These are phyloP conservation scores for Vigna trinervia DNA, from an alignment of 306 rosid genomes.

Conservation along the genomic window DNA sequence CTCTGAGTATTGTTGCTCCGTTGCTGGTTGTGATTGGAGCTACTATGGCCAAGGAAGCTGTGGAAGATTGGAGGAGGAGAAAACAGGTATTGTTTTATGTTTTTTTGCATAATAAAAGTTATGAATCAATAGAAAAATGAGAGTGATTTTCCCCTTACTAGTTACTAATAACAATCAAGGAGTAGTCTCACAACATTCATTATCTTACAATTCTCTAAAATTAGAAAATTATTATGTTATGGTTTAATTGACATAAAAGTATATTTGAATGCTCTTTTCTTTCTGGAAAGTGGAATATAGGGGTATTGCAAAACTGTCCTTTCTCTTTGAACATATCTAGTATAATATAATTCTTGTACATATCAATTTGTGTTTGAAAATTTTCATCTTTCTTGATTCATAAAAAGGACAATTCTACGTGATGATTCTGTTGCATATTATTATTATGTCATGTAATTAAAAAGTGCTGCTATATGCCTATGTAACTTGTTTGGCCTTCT, in stretches of 20 bases:
- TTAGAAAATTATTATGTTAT: neutral
- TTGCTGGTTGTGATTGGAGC: slow-evolving; percentile 80
- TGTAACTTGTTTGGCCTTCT: neutral
- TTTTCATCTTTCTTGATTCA: slow-evolving; percentile 22
- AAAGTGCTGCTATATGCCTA: slow-evolving; percentile 4
- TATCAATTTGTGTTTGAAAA: slow-evolving; percentile 21
- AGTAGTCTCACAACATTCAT: slow-evolving; percentile 12
- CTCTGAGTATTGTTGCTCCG: slow-evolving; percentile 71
- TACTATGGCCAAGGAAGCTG: slow-evolving; percentile 87
- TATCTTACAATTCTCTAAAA: slow-evolving; percentile 29
- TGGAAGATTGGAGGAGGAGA: slow-evolving; percentile 97
- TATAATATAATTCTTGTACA: slow-evolving; percentile 10
- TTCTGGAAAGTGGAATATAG: slow-evolving; percentile 25
- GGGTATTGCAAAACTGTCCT: neutral
- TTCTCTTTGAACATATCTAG: slow-evolving; percentile 3
- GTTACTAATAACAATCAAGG: slow-evolving; percentile 4
- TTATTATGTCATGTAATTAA: slow-evolving; percentile 27
- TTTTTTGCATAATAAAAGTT: neutral
- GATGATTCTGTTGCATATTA: slow-evolving; percentile 1
- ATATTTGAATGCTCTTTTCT: neutral
- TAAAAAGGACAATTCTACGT: slow-evolving; percentile 18
- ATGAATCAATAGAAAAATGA: neutral
- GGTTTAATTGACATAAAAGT: neutral
- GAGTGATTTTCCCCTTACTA: neutral
- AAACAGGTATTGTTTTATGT: slow-evolving; percentile 61